Base-by-base conservation (phyloP, 208 protist genomes). In the Crithidia expoeki region DNA sequence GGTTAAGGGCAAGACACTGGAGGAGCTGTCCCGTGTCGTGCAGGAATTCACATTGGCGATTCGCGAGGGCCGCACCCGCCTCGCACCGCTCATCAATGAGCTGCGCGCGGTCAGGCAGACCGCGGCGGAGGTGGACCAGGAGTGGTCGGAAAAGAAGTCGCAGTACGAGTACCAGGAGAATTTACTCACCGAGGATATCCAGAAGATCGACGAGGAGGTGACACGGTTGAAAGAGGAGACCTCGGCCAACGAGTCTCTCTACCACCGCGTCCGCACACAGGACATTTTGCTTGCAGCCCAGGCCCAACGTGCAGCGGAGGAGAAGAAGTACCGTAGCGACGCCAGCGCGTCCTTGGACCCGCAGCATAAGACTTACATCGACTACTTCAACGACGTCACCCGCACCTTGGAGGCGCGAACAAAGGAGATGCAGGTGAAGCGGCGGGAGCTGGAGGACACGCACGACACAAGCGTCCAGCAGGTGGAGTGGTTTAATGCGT, bases 81-180 rank as follows among this genome's bases (percentile, higher is more conserved):
- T 97, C 28, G 89, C 90, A 32, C 93, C 93, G 32, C 86, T 94
- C 28, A 96, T 97, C 55, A 92, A 93, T 76, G 91, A 97, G 69
- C 83, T 97, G 11, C 88, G 93, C 33, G 84, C 71, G 14, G 83
- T 94, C 34, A 84, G 93, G 3, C 87, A 96, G 74, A 86, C 81
- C 19, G 89, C 89, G 9, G 70, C 86, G 12, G 90, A 94, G 73
- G 84, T 97, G 27, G 93, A 97, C 49, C 75, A 91, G 76, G 86
- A 92, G 71, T 97, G 90, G 86, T 68, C 70, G 34, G 78, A 88
- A 60, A 92, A 89, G 79, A 96, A 96, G 79, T 75, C 83, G 21
- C 80, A 93, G 72, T 97, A 95, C 75, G 90, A 97, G 38, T 88
- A 91, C 67, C 88, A 95, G 70, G 84, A 97, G 52, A 67, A 61